Percentiles rank a stretch among this genome's conserved stretches.
phyloP scores from a whole-genome alignment of 1,139 yeast genomes.

The Torulaspora globosa region DNA sequence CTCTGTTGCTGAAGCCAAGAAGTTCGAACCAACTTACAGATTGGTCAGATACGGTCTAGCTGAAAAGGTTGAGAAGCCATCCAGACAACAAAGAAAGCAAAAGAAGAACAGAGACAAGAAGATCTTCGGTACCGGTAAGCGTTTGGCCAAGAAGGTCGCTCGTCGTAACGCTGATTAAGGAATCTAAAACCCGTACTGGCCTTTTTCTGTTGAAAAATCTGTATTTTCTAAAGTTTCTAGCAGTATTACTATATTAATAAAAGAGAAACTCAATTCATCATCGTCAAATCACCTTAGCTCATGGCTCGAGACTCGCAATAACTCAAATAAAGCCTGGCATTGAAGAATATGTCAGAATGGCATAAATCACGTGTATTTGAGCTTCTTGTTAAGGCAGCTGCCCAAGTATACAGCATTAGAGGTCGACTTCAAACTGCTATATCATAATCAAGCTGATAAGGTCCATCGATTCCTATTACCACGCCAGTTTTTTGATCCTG shows the following conservation, averaged over 20 bases:
- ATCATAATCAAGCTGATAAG: background rate
- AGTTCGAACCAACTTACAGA: constrained; percentile 99
- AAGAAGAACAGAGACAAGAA: constrained; percentile 99
- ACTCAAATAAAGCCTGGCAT: background rate
- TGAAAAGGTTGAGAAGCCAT: constrained; percentile 90
- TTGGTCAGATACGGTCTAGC: constrained; percentile 99
- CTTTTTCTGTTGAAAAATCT: constrained; percentile 17
- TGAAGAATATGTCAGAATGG: too few relatives aligned
- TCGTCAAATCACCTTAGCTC: constrained; percentile 8
- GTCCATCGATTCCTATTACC: background rate
- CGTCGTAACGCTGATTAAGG: constrained; percentile 46
- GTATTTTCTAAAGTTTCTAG: constrained; percentile 18
- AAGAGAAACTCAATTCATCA: constrained; percentile 16
- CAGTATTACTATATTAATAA: constrained; percentile 18
- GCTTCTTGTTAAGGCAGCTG: too few relatives aligned
- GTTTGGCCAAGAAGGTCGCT: constrained; percentile 90
- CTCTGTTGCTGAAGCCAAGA: constrained; percentile 96
- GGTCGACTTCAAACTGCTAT: too few relatives aligned
- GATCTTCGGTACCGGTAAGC: constrained; percentile 96
- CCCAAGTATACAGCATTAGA: too few relatives aligned
- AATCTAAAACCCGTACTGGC: constrained; percentile 8
- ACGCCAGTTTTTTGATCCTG: too few relatives aligned
- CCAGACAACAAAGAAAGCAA: constrained; percentile 99
- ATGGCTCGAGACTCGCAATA: background rate
- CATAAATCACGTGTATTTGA: background rate